These are phyloP conservation scores for Agaricus subrufescens DNA, from an alignment of 768 basidiomycete genomes.

Conservation along the genomic window DNA sequence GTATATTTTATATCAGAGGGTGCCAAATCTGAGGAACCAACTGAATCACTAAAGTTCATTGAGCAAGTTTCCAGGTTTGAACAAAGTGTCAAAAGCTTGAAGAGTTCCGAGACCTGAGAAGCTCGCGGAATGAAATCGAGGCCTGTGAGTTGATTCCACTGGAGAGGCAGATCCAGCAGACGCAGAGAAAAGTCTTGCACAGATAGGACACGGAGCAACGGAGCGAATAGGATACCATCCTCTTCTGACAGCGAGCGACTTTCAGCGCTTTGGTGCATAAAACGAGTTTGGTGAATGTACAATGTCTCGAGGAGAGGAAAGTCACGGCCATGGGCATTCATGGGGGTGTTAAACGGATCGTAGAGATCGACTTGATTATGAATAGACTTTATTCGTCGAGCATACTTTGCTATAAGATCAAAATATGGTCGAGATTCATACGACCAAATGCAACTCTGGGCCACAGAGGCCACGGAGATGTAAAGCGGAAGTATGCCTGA, in stretches of 20 bases:
- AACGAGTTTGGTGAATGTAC: not conserved
- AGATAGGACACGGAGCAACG: not conserved
- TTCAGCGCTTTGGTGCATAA: not conserved
- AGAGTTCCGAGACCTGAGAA: not conserved
- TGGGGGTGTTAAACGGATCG: not conserved
- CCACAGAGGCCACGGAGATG: not conserved
- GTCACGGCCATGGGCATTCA: not conserved
- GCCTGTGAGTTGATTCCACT: not conserved
- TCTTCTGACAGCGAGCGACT: not conserved
- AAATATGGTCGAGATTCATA: not conserved
- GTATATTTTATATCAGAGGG: not conserved
- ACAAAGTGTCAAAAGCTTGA: not conserved
- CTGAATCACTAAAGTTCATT: not conserved
- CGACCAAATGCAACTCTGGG: not conserved
- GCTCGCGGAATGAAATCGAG: not conserved
- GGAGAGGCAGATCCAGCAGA: not conserved
- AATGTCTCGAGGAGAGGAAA: not conserved
- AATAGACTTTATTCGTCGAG: not conserved
- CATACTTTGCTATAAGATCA: not conserved
- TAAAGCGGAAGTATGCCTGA: slow-evolving; percentile 4
- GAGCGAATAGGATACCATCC: not conserved
- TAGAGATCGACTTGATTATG: not conserved
- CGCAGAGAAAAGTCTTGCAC: not conserved
- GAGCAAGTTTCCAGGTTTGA: not conserved
- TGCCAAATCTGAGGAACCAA: not conserved